phyloP scores from a whole-genome alignment of 257 asterid species.

The Plantago major region DNA sequence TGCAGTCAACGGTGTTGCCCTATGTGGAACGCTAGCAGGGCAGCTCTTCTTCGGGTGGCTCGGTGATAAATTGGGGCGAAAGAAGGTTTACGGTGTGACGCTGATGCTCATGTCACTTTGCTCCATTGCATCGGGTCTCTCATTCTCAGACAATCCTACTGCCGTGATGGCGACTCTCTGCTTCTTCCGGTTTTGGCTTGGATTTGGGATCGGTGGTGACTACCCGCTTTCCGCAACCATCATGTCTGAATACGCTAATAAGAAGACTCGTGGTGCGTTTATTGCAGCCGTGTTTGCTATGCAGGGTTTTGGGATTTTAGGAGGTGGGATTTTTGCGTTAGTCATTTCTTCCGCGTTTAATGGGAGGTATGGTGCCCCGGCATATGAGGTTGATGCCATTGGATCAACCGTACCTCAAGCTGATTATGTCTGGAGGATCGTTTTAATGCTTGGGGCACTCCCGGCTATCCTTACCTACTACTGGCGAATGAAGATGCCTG shows the following conservation, averaged over 20 bases:
- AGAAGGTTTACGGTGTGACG: slow-evolving; percentile 37
- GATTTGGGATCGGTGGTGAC: slow-evolving; percentile 49
- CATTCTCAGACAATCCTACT: slow-evolving; percentile 32
- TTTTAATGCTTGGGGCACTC: slow-evolving; percentile 39
- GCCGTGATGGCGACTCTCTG: slow-evolving; percentile 44
- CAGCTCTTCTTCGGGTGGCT: slow-evolving; percentile 30
- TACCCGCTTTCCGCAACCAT: slow-evolving; percentile 53
- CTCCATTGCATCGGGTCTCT: slow-evolving; percentile 43
- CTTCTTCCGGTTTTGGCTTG: slow-evolving; percentile 49
- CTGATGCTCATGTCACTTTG: slow-evolving; percentile 40
- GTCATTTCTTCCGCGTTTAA: slow-evolving; percentile 23
- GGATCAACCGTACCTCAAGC: slow-evolving; percentile 37
- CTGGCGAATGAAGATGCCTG: slow-evolving; percentile 49
- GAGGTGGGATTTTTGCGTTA: slow-evolving; percentile 40
- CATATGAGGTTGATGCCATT: slow-evolving; percentile 26
- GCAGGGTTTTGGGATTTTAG: slow-evolving; percentile 49
- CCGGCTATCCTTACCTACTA: slow-evolving; percentile 43
- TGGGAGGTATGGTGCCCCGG: slow-evolving; percentile 22
- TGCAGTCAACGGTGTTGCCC: slow-evolving; percentile 48
- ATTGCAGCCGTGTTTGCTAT: slow-evolving; percentile 48
- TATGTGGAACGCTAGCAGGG: slow-evolving; percentile 8
- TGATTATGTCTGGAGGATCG: slow-evolving; percentile 41
- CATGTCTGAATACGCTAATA: slow-evolving; percentile 47
- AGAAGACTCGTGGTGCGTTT: slow-evolving; percentile 39
- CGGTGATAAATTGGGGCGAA: slow-evolving; percentile 39